phyloP scores from a whole-genome alignment of 495 filamentous ascomycete species.

The Tuber brumale region DNA sequence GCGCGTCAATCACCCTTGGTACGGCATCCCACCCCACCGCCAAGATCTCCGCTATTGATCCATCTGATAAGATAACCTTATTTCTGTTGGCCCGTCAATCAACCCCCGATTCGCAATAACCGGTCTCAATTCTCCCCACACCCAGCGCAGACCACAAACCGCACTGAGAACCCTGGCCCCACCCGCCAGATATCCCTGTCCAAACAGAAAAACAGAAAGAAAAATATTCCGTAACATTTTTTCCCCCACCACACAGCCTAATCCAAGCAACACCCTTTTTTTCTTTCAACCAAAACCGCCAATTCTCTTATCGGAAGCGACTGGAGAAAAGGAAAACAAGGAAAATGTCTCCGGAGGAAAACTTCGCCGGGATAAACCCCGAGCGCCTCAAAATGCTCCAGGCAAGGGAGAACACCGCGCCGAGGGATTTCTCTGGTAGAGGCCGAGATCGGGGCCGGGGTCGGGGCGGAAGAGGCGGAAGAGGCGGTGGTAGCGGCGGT shows the following conservation, averaged over 20 bases:
- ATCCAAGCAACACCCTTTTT: background rate
- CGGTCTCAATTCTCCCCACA: background rate
- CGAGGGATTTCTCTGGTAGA: constrained; percentile 4
- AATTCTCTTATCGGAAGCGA: background rate
- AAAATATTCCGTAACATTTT: background rate
- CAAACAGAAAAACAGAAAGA: background rate
- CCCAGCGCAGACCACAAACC: background rate
- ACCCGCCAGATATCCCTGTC: background rate
- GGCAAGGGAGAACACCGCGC: background rate
- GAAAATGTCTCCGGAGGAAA: constrained; percentile 28
- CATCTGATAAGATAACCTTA: constrained; percentile 5
- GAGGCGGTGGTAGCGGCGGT: constrained; percentile 15
- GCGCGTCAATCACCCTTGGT: background rate
- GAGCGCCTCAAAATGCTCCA: constrained; percentile 38
- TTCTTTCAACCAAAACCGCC: background rate
- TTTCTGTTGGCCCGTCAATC: background rate
- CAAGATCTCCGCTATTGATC: background rate
- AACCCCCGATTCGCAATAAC: background rate
- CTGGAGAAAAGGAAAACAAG: background rate
- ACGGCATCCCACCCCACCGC: background rate
- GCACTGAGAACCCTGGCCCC: background rate
- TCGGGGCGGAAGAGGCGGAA: constrained; percentile 5
- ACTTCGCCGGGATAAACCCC: constrained; percentile 34
- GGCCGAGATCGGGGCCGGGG: background rate
- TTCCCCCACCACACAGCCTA: background rate